Evolutionary conservation across 768 basidiomycete species (phyloP), one percentile per base, ranked within the genome.

Genomic region (Phanerochaete sordida): DNA sequence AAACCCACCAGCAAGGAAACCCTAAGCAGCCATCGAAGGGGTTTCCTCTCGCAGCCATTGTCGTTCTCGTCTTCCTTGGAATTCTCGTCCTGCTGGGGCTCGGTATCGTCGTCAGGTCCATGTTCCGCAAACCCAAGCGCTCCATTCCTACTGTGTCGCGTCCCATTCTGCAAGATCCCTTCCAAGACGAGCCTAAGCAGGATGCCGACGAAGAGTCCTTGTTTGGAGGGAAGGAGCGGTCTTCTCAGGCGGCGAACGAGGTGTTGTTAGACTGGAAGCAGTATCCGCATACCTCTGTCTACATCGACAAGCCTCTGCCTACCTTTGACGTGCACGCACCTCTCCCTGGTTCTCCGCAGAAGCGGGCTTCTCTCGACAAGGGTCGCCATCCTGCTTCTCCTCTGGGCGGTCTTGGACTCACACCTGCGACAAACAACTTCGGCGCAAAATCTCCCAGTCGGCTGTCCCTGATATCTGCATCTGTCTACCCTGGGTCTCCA

Each of bases 201-300:
- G 77, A 73, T 58, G 72, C 76, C 35, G 68, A 75, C 8, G 82
- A 85, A 57, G 85, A 85, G 26, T 90, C 89, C 2, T 73, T 91
- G 35, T 91, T 92, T 65, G 89, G 90, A n/a, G 89, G 90, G 1
- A 84, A 85, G 65, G 88, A 91, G 45, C 72, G 81, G 35, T 80
- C 82, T 2, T 81, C 84, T 1, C 75, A n/a, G 74, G 72, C 13
- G 71, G 77, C 73, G 7, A 76, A 79, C 48, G 77, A 74, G 6
- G 76, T 79, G 6, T 69, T 77, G 19, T 87, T 84, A 81, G 78
- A 77, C 52, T 75, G 74, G 74, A 71, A 71, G 43, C 70, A 73
- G 56, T 75, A 75, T 44, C 71, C 70, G n/a, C 70, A 68, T 19
- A 57, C 64, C 3, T 66, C 68, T 2, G 15, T 59, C 24, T 58